Conservation (phyloP, 345 rosid genomes). For the Melaleuca alternifolia region DNA sequence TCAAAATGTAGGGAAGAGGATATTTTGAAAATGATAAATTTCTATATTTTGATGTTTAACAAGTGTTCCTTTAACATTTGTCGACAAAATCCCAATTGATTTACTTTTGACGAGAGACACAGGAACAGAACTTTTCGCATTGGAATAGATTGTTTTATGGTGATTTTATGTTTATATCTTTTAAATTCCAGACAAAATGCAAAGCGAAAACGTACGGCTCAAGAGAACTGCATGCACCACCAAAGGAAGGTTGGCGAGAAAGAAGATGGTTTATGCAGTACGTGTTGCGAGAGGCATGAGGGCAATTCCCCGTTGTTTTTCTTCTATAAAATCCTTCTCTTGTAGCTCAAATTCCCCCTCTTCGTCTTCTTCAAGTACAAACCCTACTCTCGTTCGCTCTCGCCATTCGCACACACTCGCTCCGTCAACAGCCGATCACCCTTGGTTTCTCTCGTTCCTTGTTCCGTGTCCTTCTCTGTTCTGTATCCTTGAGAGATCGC, state of each 20-base stretch:
- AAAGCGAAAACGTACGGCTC: too few relatives aligned
- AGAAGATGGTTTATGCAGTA: too few relatives aligned
- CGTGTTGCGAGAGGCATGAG: neutral
- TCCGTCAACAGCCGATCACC: neutral
- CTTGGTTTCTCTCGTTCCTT: neutral
- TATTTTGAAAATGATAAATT: neutral
- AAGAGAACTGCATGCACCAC: neutral
- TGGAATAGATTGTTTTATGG: neutral
- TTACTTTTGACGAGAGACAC: neutral
- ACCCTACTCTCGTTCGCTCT: neutral
- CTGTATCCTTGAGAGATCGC: neutral
- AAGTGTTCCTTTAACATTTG: too few relatives aligned
- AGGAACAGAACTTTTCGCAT: neutral
- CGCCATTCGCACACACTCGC: too few relatives aligned
- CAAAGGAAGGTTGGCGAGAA: neutral
- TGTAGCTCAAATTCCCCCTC: neutral
- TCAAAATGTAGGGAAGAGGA: neutral
- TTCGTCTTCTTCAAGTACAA: too few relatives aligned
- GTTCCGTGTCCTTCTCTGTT: neutral
- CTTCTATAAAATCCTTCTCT: neutral
- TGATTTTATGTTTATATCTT: neutral
- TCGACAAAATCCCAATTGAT: neutral
- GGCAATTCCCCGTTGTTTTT: neutral
- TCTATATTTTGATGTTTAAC: neutral
- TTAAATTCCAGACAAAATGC: neutral